Conservation (phyloP, 352 stramenopile species). For the Pythium pectinolyticum region DNA sequence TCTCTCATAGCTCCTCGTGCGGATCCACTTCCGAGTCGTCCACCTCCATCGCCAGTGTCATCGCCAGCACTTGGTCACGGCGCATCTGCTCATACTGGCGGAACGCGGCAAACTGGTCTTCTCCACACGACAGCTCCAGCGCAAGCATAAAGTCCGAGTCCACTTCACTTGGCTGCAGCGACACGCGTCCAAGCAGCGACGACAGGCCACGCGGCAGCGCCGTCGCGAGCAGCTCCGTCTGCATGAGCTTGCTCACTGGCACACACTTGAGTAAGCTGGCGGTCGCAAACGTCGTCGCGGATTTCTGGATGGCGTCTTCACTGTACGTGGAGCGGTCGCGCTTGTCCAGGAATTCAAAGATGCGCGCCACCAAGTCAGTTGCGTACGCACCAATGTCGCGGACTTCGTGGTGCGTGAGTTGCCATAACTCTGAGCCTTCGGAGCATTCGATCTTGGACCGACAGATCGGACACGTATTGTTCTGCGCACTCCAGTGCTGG, state of each 20-base stretch:
- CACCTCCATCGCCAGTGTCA: conserved; percentile 54
- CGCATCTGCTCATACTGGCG: conserved; percentile 60
- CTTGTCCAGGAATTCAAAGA: conserved; percentile 82
- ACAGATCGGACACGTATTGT: conserved; percentile 77
- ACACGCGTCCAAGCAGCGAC: conserved; percentile 39
- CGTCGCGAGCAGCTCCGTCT: conserved; percentile 53
- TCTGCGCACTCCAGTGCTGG: conserved; percentile 80
- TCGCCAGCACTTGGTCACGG: conserved; percentile 48
- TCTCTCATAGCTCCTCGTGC: conserved; percentile 50
- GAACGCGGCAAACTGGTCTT: conserved; percentile 70
- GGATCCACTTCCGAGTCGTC: conserved; percentile 44
- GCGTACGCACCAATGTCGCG: conserved; percentile 72
- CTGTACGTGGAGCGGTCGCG: conserved; percentile 44
- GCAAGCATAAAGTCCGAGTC: conserved; percentile 64
- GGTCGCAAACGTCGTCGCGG: conserved; percentile 43
- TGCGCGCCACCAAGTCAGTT: conserved; percentile 71
- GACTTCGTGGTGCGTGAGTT: conserved; percentile 70
- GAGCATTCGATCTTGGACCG: conserved; percentile 71
- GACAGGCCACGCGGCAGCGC: conserved; percentile 51
- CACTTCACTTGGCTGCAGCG: conserved; percentile 38
- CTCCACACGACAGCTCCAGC: conserved; percentile 57
- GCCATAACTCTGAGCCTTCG: conserved; percentile 75
- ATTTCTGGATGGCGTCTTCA: conserved; percentile 48
- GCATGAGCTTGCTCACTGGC: conserved; percentile 54
- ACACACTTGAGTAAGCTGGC: conserved; percentile 48